A percentile compares a stretch with the other conserved stretches of the same genome.
phyloP scores from a whole-genome alignment of 192 early-diverging fungal species.

The Oehlia diaphana region DNA sequence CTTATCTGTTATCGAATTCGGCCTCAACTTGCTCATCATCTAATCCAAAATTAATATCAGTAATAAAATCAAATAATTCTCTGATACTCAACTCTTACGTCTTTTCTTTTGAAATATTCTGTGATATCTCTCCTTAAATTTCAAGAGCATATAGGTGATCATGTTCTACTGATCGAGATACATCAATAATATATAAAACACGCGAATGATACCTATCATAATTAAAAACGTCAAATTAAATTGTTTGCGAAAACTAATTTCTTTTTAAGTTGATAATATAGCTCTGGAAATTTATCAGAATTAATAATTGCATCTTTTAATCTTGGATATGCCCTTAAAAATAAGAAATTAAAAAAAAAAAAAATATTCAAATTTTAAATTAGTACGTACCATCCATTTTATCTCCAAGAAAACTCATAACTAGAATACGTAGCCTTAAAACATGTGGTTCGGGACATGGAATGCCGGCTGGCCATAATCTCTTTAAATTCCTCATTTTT shows the following conservation, averaged over 20 bases:
- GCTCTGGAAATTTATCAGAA: too few species aligned
- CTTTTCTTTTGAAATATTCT: slow-evolving; percentile 87
- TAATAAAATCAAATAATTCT: slow-evolving; percentile 89
- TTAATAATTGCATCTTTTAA: too few species aligned
- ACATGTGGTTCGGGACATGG: slow-evolving; percentile 87
- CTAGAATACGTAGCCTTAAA: slow-evolving; percentile 87
- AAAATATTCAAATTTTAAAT: too few species aligned
- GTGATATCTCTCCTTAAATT: slow-evolving; percentile 93
- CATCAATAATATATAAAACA: too few species aligned
- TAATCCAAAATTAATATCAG: slow-evolving; percentile 56
- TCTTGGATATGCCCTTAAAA: too few species aligned
- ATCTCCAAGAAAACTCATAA: slow-evolving; percentile 94
- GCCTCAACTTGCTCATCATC: slow-evolving; percentile 66
- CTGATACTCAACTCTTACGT: slow-evolving; percentile 70
- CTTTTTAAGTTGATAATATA: too few species aligned
- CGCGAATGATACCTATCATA: too few species aligned
- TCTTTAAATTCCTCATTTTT: slow-evolving; percentile 97
- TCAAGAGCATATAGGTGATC: slow-evolving; percentile 96
- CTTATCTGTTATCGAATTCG: slow-evolving; percentile 66
- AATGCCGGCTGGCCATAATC: slow-evolving; percentile 80
- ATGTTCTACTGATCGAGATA: slow-evolving; percentile 97
- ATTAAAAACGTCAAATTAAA: too few species aligned
- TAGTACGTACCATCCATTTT: slow-evolving; percentile 71
- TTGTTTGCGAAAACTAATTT: too few species aligned
- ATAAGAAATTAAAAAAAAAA: too few species aligned